These are phyloP conservation scores for Backusella luteola DNA, from an alignment of 192 early-diverging fungal genomes.

Conservation along the genomic window DNA sequence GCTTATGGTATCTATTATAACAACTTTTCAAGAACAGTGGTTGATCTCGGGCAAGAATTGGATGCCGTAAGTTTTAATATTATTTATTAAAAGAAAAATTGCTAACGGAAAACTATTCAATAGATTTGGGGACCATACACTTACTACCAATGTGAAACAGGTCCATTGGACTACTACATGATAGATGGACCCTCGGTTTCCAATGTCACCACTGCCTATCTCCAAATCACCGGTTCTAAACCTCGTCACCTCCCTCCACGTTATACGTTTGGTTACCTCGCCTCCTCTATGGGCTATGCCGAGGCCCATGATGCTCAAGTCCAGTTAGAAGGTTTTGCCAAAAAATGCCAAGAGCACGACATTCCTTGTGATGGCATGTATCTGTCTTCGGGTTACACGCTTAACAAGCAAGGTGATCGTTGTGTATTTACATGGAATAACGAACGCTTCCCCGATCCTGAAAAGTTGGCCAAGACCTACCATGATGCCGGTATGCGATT, in stretches of 20 bases:
- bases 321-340: constrained; percentile 43
- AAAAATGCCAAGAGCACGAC: constrained; percentile 37
- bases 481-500: constrained; percentile 45
- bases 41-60: constrained; percentile 51
- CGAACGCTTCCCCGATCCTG: constrained; percentile 51
- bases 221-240: constrained; percentile 36
- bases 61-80: constrained; percentile 26
- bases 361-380: constrained; percentile 63
- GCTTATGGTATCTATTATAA: constrained; percentile 60
- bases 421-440: constrained; percentile 66
- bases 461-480: constrained; percentile 33
- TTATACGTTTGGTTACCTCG: constrained; percentile 57
- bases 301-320: constrained; percentile 54
- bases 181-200: constrained; percentile 39
- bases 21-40: constrained; percentile 39
- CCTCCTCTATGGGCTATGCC: constrained; percentile 64
- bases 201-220: constrained; percentile 38
- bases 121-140: constrained; percentile 54
- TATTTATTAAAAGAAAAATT: not conserved
- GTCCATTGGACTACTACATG: constrained; percentile 46
- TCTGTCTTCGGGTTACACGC: constrained; percentile 59
- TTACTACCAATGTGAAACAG: constrained; percentile 38
- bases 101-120: not conserved
- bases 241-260: constrained; percentile 47
- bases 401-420: constrained; percentile 37